Base-by-base conservation (phyloP, 768 basidiomycete genomes). In the Rhizopogon vesiculosus region DNA sequence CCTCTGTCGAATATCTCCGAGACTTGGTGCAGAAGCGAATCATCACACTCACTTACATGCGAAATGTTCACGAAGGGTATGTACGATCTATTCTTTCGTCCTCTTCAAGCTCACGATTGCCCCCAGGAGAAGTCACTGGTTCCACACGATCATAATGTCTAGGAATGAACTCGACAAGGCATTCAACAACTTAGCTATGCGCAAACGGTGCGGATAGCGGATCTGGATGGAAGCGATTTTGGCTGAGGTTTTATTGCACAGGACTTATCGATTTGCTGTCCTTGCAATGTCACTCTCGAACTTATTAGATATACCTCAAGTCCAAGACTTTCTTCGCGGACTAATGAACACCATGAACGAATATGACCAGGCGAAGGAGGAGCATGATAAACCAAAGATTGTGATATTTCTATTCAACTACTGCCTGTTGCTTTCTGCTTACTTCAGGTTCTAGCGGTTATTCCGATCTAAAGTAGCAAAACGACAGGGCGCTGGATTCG, bases 221-320 rank as follows among this genome's bases (percentile, higher is more conserved):
- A 40, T 54, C 7, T 42, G 49, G 46, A 19, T 52, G 41, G 57
- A n/a, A 5, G 9, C 22, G 8, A 12, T 3, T 35, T 41, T 42
- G 48, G 28, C 54, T 60, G 41, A 62, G 9, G n/a, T n/a, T 45
- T 45, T 16, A 33, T 53, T 57, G 55, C 55, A 10, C 64, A 93
- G 93, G 55, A 91, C 93, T 40, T 79, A 79, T 62, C 88, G 91
- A 44, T 94, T 91, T 64, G 85, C 91, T 44, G 79, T 90, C 54
- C 84, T 95, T 29, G 93, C 87, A 4, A 87, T 95, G 84, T 93
- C 91, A 8, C 78, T 96, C 41, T 87, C 90, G 42, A 84, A 83
- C 55, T 72, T 92, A 7, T 80, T 94, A 55, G 93, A 95, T 61
- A 87, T 93, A 43, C 78, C 84, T 55, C 85, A 89, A 55, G 84